These are phyloP conservation scores for Mycena alexandri DNA, from an alignment of 768 basidiomycete species.

Conservation along the genomic window DNA sequence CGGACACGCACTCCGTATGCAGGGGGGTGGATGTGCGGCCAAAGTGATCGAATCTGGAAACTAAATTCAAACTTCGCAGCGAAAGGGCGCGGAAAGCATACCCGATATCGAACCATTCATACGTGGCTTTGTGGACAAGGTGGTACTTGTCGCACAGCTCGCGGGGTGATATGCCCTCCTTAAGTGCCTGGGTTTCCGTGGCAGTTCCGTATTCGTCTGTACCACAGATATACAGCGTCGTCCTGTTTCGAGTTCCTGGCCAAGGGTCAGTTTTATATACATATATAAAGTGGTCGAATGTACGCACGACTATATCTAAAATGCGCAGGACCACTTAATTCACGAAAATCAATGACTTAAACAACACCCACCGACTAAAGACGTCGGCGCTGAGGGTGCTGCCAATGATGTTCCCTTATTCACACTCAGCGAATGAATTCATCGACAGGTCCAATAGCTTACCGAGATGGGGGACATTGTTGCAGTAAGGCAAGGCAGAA, in stretches of 20 bases:
- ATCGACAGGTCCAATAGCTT: conserved; percentile 44
- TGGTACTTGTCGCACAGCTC: conserved; percentile 94
- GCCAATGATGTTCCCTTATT: conserved; percentile 88
- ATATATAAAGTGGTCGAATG: neutral
- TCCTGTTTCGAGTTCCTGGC: conserved; percentile 81
- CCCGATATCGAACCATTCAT: conserved; percentile 98
- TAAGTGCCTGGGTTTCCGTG: conserved; percentile 96
- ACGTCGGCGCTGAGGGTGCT: conserved; percentile 98
- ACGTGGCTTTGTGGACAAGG: conserved; percentile 89
- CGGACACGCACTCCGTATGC: conserved; percentile 83
- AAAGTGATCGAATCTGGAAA: conserved; percentile 89
- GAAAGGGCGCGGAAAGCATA: conserved; percentile 46
- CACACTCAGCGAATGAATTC: conserved; percentile 27
- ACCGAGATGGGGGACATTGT: conserved; percentile 98
- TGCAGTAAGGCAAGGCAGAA: conserved; percentile 95
- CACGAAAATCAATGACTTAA: neutral
- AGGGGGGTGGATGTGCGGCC: conserved; percentile 92
- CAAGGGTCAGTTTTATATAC: conserved; percentile 14
- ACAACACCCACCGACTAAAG: conserved; percentile 83
- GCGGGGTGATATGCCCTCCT: conserved; percentile 83
- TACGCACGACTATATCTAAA: conserved; percentile 72
- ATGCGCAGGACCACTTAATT: neutral
- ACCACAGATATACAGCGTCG: conserved; percentile 95
- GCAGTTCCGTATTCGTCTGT: conserved; percentile 99
- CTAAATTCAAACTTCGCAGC: conserved; percentile 11